phyloP scores from a whole-genome alignment of 345 rosid genomes.

The Hevea brasiliensis region DNA sequence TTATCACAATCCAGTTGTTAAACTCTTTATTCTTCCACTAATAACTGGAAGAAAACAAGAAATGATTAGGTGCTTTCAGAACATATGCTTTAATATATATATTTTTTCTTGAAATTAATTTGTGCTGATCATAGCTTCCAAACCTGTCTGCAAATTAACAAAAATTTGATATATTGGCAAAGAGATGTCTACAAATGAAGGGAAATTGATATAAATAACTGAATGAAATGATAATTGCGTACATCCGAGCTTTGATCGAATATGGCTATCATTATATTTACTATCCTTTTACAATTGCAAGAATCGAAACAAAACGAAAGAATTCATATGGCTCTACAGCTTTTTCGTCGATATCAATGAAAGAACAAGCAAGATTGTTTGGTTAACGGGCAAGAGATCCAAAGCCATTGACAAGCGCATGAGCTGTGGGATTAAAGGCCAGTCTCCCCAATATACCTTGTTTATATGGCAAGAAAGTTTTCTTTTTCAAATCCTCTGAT shows the following conservation, averaged over 20 bases:
- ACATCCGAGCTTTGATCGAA: background rate
- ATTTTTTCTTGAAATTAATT: too few species aligned
- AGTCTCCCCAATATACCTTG: constrained; percentile 73
- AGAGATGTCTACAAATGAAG: too few species aligned
- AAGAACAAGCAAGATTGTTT: background rate
- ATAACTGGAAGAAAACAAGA: background rate
- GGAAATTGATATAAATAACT: too few species aligned
- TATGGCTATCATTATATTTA: background rate
- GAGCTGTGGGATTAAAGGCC: constrained; percentile 62
- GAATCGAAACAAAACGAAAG: background rate
- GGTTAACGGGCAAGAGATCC: background rate
- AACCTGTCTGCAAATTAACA: too few species aligned
- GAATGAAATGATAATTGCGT: too few species aligned
- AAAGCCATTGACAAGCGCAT: too few species aligned
- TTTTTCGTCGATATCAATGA: background rate
- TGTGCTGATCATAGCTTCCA: too few species aligned
- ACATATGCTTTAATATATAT: background rate
- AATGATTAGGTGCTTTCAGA: background rate
- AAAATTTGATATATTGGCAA: too few species aligned
- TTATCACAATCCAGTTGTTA: too few species aligned
- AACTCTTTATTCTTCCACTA: too few species aligned
- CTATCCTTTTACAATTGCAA: background rate
- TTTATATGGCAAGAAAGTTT: constrained; percentile 85
- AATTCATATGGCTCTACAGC: background rate
- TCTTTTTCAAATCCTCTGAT: constrained; percentile 71